These are phyloP conservation scores for Picochlorum sp. DNA, from an alignment of 139 green algal species.

Conservation along the genomic window DNA sequence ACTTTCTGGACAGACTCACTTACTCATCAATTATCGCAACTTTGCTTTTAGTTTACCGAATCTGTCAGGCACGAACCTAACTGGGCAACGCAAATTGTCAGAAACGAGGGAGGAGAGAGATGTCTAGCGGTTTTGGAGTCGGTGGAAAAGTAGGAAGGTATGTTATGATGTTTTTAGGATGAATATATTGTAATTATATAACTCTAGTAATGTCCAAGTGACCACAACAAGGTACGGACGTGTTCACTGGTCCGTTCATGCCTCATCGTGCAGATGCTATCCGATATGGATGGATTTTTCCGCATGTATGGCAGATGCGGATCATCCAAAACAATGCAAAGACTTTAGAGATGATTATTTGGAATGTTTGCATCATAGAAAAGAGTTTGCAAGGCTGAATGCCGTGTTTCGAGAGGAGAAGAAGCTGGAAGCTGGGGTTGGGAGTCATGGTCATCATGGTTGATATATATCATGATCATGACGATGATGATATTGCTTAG, in stretches of 20 bases:
- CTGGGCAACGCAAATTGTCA: too few species aligned
- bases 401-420: conserved; percentile 17
- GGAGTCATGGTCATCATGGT: neutral
- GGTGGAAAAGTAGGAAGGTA: conserved; percentile 37
- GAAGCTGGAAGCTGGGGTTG: too few species aligned
- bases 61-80: too few species aligned
- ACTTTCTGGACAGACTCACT: too few species aligned
- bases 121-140: conserved; percentile 41
- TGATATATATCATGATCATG: too few species aligned
- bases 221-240: neutral
- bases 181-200: neutral
- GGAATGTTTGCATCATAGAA: conserved; percentile 60
- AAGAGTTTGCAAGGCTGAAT: conserved; percentile 35
- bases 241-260: neutral
- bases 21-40: too few species aligned
- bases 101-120: too few species aligned
- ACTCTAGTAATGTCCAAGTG: neutral
- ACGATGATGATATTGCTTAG: too few species aligned
- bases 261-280: conserved; percentile 40
- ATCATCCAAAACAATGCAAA: conserved; percentile 40
- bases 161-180: neutral
- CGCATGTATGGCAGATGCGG: conserved; percentile 53
- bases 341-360: conserved; percentile 52
- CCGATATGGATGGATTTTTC: conserved; percentile 60
- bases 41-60: too few species aligned